phyloP scores from a whole-genome alignment of 73 alveolate genomes.

The Paraurostyla sp. region DNA sequence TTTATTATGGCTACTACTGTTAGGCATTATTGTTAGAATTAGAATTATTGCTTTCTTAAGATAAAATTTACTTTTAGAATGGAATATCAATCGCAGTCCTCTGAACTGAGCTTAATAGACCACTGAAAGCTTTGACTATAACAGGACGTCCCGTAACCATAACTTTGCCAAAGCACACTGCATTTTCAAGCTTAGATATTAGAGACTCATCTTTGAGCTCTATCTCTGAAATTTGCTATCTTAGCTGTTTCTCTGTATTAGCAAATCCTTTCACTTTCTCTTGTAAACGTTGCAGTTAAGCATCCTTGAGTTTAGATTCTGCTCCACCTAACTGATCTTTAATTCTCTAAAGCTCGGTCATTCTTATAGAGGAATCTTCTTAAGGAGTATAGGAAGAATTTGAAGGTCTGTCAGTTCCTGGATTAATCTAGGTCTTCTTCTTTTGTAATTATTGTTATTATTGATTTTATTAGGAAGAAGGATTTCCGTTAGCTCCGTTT shows the following conservation, averaged over 20 bases:
- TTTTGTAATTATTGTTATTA: neutral
- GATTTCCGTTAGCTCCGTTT: too few relatives aligned
- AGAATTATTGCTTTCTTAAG: too few relatives aligned
- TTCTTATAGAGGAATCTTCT: slow-evolving; percentile 8
- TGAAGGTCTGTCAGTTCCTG: neutral
- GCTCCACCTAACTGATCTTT: slow-evolving; percentile 54
- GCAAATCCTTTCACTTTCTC: slow-evolving; percentile 65
- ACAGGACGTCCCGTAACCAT: slow-evolving; percentile 13
- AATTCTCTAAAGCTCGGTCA: slow-evolving; percentile 40
- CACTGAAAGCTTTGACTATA: neutral
- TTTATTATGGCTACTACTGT: neutral
- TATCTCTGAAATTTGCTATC: slow-evolving; percentile 17
- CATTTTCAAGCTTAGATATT: slow-evolving; percentile 22
- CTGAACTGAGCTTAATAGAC: neutral
- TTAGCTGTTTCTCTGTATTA: slow-evolving; percentile 42
- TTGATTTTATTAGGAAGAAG: too few relatives aligned
- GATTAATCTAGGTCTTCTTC: neutral
- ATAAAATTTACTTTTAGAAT: too few relatives aligned
- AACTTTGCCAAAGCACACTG: slow-evolving; percentile 44
- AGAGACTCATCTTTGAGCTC: slow-evolving; percentile 33
- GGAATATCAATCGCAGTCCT: slow-evolving; percentile 12
- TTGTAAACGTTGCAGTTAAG: slow-evolving; percentile 12
- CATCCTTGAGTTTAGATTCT: slow-evolving; percentile 54
- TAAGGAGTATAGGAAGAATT: neutral
- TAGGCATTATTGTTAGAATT: too few relatives aligned